Percentiles rank a stretch among this genome's conserved stretches.
These are phyloP conservation scores for Prorocentrum cordatum DNA, from an alignment of 169 alveolate species.

Conservation along the genomic window DNA sequence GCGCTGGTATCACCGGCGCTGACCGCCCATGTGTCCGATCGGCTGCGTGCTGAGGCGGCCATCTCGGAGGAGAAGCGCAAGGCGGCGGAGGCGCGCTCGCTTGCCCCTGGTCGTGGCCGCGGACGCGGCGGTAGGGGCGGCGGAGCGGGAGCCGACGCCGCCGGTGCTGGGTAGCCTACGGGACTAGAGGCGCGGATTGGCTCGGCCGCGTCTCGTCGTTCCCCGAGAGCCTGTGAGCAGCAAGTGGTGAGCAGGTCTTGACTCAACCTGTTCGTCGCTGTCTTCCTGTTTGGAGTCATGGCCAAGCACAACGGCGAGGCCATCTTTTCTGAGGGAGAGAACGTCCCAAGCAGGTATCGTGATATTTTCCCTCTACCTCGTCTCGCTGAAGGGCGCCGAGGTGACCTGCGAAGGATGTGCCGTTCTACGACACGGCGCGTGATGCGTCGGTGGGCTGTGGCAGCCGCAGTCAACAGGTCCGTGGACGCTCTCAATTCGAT, in stretches of 20 bases:
- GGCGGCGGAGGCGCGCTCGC: not conserved
- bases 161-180: too few relatives aligned
- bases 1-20: not conserved
- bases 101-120: not conserved
- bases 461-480: not conserved
- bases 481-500: not conserved
- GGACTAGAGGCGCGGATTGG: not conserved
- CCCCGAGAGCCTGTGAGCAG: too few relatives aligned
- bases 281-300: not conserved
- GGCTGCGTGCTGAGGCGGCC: not conserved
- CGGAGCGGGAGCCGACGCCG: too few relatives aligned
- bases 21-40: not conserved
- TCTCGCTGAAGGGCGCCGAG: not conserved
- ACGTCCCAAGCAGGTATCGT: not conserved
- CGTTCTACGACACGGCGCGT: not conserved
- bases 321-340: not conserved
- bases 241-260: not conserved
- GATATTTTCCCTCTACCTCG: not conserved
- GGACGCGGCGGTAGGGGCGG: not conserved
- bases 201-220: too few relatives aligned
- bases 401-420: not conserved
- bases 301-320: too few relatives aligned
- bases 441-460: not conserved
- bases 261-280: not conserved
- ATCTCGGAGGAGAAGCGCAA: constrained; percentile 3